Evolutionary conservation across 305 asterid genomes (phyloP).

Genomic region (Plantago coronopus): DNA sequence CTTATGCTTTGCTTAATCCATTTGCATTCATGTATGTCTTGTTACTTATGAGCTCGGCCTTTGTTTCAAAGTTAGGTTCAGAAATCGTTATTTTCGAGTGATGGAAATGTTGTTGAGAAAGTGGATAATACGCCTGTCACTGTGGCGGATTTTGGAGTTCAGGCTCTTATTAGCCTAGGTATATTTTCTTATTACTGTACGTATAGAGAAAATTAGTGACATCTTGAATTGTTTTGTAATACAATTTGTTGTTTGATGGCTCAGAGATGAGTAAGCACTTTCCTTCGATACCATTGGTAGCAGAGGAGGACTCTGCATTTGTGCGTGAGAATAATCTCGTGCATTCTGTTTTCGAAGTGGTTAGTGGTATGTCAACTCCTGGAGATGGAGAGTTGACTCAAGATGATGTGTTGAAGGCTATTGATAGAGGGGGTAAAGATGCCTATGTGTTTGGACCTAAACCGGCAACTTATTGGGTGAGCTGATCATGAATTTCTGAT

Average conservation of each 20-base stretch:
- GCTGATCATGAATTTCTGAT: conserved; percentile 26
- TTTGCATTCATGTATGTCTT: conserved; percentile 1
- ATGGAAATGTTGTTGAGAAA: conserved; percentile 61
- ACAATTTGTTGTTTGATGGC: conserved; percentile 14
- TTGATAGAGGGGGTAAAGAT: conserved; percentile 94
- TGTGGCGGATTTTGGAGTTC: conserved; percentile 94
- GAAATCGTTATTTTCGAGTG: conserved; percentile 56
- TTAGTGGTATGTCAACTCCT: conserved; percentile 39
- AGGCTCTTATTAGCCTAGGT: conserved; percentile 94
- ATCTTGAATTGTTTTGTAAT: neutral
- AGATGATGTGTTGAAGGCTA: conserved; percentile 62
- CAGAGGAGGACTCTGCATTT: conserved; percentile 89
- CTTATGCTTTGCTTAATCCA: neutral
- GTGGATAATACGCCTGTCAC: conserved; percentile 87
- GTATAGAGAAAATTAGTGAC: neutral
- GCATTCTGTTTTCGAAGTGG: conserved; percentile 59
- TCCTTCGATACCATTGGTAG: conserved; percentile 92
- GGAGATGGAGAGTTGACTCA: conserved; percentile 40
- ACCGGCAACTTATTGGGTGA: conserved; percentile 90
- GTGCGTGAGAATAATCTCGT: conserved; percentile 72
- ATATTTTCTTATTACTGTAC: conserved; percentile 17
- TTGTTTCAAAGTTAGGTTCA: conserved; percentile 56
- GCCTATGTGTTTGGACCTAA: conserved; percentile 60
- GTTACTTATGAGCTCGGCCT: conserved; percentile 2
- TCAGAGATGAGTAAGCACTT: conserved; percentile 67